Percentiles rank a stretch among this genome's conserved stretches.
Conservation (phyloP, 257 asterid genomes). For the Solanum rostratum region DNA sequence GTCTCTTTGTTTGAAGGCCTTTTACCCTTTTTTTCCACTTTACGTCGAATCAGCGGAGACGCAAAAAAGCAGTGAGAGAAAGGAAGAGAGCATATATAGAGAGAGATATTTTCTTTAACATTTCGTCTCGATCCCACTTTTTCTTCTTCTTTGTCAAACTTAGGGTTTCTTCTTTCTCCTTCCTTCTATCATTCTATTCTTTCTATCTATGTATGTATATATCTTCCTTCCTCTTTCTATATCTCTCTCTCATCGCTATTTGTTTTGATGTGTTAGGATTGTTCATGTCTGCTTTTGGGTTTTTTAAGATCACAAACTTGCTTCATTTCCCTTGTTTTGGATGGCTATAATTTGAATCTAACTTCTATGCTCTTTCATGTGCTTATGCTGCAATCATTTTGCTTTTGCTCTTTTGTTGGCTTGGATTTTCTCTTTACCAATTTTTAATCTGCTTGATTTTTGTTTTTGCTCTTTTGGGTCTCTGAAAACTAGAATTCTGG, state of each 20-base stretch:
- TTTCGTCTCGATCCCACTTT: background rate
- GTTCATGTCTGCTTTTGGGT: background rate
- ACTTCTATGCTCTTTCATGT: background rate
- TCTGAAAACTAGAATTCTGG: background rate
- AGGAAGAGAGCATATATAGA: background rate
- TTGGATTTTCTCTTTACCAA: background rate
- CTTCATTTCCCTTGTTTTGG: background rate
- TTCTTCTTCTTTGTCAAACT: background rate
- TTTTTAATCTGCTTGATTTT: background rate
- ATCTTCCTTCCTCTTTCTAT: background rate
- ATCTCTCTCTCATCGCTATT: background rate
- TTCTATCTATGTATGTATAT: background rate
- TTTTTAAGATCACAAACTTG: background rate
- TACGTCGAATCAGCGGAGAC: conserved; percentile 11
- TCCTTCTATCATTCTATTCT: background rate
- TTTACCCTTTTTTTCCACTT: background rate
- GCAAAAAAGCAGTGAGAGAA: background rate
- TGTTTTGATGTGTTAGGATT: background rate
- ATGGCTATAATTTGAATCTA: background rate
- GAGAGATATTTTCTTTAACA: background rate
- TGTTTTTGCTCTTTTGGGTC: background rate
- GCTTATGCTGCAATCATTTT: background rate
- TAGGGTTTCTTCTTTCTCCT: conserved; percentile 1
- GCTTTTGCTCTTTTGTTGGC: background rate
- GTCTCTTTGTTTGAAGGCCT: background rate